Evolutionary conservation across 331 rosid genomes (phyloP).

Genomic region (Rhamnella rubrinervis): DNA sequence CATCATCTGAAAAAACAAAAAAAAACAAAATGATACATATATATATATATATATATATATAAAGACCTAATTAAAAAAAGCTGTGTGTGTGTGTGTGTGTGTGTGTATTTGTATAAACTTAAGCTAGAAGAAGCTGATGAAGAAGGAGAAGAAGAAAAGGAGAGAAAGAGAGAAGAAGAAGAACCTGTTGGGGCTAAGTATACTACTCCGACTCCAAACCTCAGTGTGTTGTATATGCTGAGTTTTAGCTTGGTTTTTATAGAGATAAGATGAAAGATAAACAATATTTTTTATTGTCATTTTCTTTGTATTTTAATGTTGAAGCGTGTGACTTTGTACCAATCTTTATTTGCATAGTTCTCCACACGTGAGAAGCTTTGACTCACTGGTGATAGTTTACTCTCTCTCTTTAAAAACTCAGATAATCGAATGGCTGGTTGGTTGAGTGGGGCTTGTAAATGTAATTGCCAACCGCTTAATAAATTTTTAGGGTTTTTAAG

Average conservation of each 20-base stretch:
- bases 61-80: too few species aligned
- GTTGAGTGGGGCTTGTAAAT: too few species aligned
- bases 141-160: too few species aligned
- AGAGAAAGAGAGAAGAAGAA: background rate
- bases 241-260: slow-evolving; percentile 6
- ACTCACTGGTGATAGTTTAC: background rate
- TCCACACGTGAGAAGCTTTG: slow-evolving; percentile 7
- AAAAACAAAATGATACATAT: too few species aligned
- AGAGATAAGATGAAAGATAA: slow-evolving; percentile 22
- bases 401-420: too few species aligned
- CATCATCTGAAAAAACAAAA: background rate
- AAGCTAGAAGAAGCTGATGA: background rate
- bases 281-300: background rate
- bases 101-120: too few species aligned
- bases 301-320: background rate
- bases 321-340: slow-evolving; percentile 11
- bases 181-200: background rate
- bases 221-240: background rate
- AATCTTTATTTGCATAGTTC: background rate
- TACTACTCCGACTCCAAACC: background rate
- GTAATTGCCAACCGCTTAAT: too few species aligned
- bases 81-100: too few species aligned
- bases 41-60: too few species aligned
- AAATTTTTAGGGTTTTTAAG: too few species aligned
- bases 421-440: too few species aligned